A percentile compares a stretch with the other conserved stretches of the same genome.
Conservation (phyloP, 257 asterid species). For the Apocynum venetum region DNA sequence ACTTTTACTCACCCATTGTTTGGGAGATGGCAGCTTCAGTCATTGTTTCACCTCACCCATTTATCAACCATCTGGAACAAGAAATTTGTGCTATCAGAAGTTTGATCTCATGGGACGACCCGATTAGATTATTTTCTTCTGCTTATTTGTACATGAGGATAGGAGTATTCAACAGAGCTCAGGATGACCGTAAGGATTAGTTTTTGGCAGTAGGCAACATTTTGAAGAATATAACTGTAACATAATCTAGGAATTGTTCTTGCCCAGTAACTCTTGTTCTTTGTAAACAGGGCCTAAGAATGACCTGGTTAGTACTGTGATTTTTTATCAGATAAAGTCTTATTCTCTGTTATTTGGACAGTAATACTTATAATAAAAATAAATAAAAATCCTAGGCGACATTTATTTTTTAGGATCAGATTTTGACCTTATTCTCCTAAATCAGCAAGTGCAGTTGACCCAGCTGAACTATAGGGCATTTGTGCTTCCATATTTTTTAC, state of each 20-base stretch:
- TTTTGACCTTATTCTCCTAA: too few relatives aligned
- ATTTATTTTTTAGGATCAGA: too few relatives aligned
- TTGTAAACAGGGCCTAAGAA: background rate
- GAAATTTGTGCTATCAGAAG: background rate
- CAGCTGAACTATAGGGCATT: too few relatives aligned
- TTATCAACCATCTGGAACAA: background rate
- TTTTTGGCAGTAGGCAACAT: background rate
- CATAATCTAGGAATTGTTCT: background rate
- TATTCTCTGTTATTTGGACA: too few relatives aligned
- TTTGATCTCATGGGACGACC: background rate
- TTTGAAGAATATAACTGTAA: background rate
- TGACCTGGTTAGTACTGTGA: background rate
- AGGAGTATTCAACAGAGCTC: background rate
- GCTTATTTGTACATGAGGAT: conserved; percentile 4
- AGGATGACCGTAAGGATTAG: background rate
- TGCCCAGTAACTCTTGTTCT: background rate
- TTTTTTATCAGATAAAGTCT: too few relatives aligned
- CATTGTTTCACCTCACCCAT: background rate
- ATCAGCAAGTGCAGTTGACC: too few relatives aligned
- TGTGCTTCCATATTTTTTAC: too few relatives aligned
- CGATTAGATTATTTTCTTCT: background rate
- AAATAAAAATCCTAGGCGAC: too few relatives aligned
- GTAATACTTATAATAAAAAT: too few relatives aligned
- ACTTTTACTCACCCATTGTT: background rate
- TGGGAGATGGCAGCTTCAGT: background rate